A percentile compares a stretch with the other conserved stretches of the same genome.
These are phyloP conservation scores for Fusarium odoratissimum DNA, from an alignment of 2,329 filamentous ascomycete species.

Conservation along the genomic window DNA sequence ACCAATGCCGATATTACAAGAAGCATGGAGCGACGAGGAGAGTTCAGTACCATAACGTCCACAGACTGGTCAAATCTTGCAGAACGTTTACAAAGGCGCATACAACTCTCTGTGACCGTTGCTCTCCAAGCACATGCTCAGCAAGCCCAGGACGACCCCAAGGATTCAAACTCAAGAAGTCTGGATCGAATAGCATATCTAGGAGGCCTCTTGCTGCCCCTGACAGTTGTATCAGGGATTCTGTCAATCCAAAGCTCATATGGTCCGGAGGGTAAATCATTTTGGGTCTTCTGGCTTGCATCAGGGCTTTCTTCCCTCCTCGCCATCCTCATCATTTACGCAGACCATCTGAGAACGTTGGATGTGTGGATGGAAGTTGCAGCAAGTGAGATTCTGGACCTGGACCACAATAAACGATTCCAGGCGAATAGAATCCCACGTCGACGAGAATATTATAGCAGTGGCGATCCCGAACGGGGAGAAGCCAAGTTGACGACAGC, in stretches of 20 bases:
- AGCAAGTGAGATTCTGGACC: constrained; percentile 42
- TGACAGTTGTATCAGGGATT: constrained; percentile 60
- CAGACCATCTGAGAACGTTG: constrained; percentile 58
- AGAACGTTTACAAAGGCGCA: constrained; percentile 38
- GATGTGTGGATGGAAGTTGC: constrained; percentile 61
- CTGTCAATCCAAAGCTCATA: constrained; percentile 60
- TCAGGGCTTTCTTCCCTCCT: constrained; percentile 53
- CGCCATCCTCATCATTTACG: constrained; percentile 59
- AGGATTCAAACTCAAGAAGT: constrained; percentile 53
- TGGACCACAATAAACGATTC: constrained; percentile 33
- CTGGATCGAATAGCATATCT: constrained; percentile 63
- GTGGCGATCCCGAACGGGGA: constrained; percentile 35
- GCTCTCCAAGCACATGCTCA: constrained; percentile 10
- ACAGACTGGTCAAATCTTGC: constrained; percentile 40
- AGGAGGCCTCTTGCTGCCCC: constrained; percentile 60
- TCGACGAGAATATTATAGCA: constrained; percentile 34
- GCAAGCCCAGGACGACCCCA: constrained; percentile 14
- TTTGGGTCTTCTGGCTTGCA: constrained; percentile 63
- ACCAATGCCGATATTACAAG: constrained; percentile 41
- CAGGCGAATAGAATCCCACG: constrained; percentile 44
- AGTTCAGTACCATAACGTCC: constrained; percentile 21
- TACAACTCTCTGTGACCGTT: constrained; percentile 34
- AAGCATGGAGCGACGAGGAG: constrained; percentile 33
- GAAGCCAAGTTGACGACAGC: constrained; percentile 52
- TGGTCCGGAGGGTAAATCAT: constrained; percentile 54